Percentiles rank a stretch among this genome's conserved stretches.
phyloP scores from a whole-genome alignment of 257 asterid genomes.

The Verbena officinalis region DNA sequence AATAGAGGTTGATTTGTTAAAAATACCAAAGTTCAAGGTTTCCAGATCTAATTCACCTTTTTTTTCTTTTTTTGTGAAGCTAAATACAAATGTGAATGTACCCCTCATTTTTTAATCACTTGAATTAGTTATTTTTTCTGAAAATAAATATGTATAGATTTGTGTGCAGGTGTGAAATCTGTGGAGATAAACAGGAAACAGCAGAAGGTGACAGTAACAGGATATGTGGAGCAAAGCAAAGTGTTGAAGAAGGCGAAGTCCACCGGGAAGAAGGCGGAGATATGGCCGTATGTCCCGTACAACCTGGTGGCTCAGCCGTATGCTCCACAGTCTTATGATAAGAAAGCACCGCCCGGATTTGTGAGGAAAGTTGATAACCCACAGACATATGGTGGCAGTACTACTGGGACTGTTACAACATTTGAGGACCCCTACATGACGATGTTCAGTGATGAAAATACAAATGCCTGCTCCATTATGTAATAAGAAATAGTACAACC shows the following conservation, averaged over 20 bases:
- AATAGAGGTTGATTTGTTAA: no score
- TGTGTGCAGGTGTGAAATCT: conserved; percentile 60
- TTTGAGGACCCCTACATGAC: conserved; percentile 70
- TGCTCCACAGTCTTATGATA: conserved; percentile 70
- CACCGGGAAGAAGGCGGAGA: conserved; percentile 84
- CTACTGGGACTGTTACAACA: conserved; percentile 37
- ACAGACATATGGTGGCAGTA: conserved; percentile 10
- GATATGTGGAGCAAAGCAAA: conserved; percentile 64
- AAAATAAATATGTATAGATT: background rate
- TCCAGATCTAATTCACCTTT: no score
- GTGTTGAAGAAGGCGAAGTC: conserved; percentile 78
- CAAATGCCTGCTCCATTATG: conserved; percentile 80
- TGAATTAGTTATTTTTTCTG: background rate
- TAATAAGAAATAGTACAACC: background rate
- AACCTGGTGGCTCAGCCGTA: conserved; percentile 90
- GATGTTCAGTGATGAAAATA: conserved; percentile 86
- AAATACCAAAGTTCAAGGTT: no score
- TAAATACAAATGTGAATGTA: no score
- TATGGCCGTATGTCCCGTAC: conserved; percentile 92
- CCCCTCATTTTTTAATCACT: no score
- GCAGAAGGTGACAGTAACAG: conserved; percentile 82
- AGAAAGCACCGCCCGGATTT: conserved; percentile 85
- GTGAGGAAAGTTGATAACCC: conserved; percentile 65
- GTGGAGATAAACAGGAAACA: conserved; percentile 84
- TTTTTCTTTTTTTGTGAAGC: no score